Base-by-base conservation (phyloP, 352 stramenopile species). In the Globisporangium spinosum region DNA sequence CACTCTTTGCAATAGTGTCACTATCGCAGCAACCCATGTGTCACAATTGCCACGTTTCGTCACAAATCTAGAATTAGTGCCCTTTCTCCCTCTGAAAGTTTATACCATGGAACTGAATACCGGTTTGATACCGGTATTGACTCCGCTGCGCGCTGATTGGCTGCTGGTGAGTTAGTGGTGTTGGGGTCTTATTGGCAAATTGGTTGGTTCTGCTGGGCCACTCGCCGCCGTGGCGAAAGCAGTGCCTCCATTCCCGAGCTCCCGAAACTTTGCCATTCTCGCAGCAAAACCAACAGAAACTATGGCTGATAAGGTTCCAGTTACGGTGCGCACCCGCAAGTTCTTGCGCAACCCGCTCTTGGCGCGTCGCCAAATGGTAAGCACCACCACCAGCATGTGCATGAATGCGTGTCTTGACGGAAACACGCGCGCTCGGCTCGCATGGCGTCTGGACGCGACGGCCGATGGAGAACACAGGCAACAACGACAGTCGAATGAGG, bases 241-340 rank as follows among this genome's bases (percentile, higher is more conserved):
- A 15, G 2, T 35, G 32, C 43, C 43, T 62, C 56, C 56, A 62
- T 62, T 62, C 56, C 56, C 47, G 54, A 22, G 35, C 51, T 54
- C 66, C 23, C 51, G 40, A 75, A 66, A 71, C 51, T 71, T 69
- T 64, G 61, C 62, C 68, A 70, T 89, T 89, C 83, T 82, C 83
- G 74, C 68, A 73, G 63, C 64, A 70, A 75, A 73, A 76, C 73
- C 70, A 82, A 85, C 77, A 77, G 82, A 83, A 89, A 94, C 82
- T 76, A 97, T 97, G 90, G 82, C 89, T 89, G 89, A 95, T 76
- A 94, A 96, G 80, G 81, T 87, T 77, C 89, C 95, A 76, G 97
- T 99, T 77, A 98, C 97, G 68, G 96, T 99, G 73, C 97, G 98
- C 82, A 99, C 97, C 74, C 95, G 97, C 81, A 99, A 99, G 90